Conservation (phyloP, 495 filamentous ascomycete genomes). For the Pseudoneurospora amorphoporcata region DNA sequence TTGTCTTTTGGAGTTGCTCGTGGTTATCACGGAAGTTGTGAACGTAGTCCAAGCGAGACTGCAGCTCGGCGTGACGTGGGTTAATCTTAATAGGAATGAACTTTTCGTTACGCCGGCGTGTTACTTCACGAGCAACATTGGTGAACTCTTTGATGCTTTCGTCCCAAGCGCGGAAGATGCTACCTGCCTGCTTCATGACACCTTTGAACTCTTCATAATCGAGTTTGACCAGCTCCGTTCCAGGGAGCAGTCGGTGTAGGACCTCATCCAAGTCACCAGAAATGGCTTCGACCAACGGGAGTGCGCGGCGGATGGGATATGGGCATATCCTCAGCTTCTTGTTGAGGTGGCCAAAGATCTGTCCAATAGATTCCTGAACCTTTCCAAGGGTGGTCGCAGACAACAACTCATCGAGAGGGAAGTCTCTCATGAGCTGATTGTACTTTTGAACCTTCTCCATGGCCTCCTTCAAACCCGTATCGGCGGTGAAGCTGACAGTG, state of each 20-base stretch:
- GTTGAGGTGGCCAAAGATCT: constrained; percentile 89
- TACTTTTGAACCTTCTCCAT: constrained; percentile 95
- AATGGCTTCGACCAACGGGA: constrained; percentile 96
- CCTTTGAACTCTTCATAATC: constrained; percentile 83
- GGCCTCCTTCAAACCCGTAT: constrained; percentile 90
- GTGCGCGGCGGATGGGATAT: constrained; percentile 83
- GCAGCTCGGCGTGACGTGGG: constrained; percentile 72
- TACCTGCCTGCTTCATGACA: constrained; percentile 70
- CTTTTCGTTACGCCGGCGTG: constrained; percentile 80
- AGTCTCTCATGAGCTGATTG: constrained; percentile 96
- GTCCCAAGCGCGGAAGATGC: constrained; percentile 87
- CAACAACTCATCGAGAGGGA: constrained; percentile 86
- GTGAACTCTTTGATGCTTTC: constrained; percentile 95
- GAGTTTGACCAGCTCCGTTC: constrained; percentile 78
- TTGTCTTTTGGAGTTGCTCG: constrained; percentile 91
- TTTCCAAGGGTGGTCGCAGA: constrained; percentile 84
- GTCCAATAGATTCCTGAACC: constrained; percentile 75
- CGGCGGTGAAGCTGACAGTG: constrained; percentile 87
- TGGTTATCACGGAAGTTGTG: constrained; percentile 89
- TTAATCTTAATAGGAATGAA: constrained; percentile 97
- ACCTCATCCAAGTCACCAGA: constrained; percentile 83
- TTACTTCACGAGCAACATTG: constrained; percentile 89
- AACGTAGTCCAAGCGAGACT: constrained; percentile 86
- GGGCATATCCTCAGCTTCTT: constrained; percentile 92
- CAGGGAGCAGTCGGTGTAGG: constrained; percentile 75